phyloP scores from a whole-genome alignment of 2,329 filamentous ascomycete genomes.

The Drechslera avenae region DNA sequence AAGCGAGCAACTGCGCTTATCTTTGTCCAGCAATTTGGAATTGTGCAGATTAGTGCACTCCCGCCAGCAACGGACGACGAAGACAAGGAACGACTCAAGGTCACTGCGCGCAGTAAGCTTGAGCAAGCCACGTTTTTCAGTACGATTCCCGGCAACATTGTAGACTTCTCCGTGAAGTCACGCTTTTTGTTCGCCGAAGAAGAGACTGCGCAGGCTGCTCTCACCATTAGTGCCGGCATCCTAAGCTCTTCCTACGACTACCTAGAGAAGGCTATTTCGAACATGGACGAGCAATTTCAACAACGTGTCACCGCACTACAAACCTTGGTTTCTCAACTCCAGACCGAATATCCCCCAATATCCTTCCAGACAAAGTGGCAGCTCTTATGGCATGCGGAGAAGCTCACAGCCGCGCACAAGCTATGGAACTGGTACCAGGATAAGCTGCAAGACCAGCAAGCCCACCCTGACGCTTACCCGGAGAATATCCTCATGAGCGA shows the following conservation, averaged over 20 bases:
- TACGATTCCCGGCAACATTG: slow-evolving; percentile 77
- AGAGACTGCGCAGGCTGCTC: slow-evolving; percentile 77
- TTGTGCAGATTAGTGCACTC: slow-evolving; percentile 60
- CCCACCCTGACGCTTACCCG: slow-evolving; percentile 61
- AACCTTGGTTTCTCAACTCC: slow-evolving; percentile 74
- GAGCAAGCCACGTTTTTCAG: slow-evolving; percentile 96
- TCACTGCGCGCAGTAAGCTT: slow-evolving; percentile 86
- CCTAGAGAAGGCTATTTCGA: slow-evolving; percentile 73
- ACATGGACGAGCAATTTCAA: slow-evolving; percentile 79
- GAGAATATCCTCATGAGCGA: slow-evolving; percentile 74
- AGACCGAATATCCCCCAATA: slow-evolving; percentile 66
- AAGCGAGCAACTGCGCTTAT: slow-evolving; percentile 53
- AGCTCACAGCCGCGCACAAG: slow-evolving; percentile 76
- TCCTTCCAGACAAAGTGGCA: slow-evolving; percentile 74
- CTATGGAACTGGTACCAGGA: slow-evolving; percentile 83
- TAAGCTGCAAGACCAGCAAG: slow-evolving; percentile 71
- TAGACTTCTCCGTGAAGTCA: slow-evolving; percentile 76
- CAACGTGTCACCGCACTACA: slow-evolving; percentile 74
- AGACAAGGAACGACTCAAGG: slow-evolving; percentile 50
- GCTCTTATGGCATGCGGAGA: slow-evolving; percentile 88
- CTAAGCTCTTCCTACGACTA: slow-evolving; percentile 76
- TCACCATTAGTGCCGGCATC: slow-evolving; percentile 80
- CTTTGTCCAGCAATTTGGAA: slow-evolving; percentile 63
- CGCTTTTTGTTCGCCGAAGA: slow-evolving; percentile 69
- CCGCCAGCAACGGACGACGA: slow-evolving; percentile 64